Evolutionary conservation across 805 yeast genomes (phyloP).

Genomic region (Ogataea wickerhamii): DNA sequence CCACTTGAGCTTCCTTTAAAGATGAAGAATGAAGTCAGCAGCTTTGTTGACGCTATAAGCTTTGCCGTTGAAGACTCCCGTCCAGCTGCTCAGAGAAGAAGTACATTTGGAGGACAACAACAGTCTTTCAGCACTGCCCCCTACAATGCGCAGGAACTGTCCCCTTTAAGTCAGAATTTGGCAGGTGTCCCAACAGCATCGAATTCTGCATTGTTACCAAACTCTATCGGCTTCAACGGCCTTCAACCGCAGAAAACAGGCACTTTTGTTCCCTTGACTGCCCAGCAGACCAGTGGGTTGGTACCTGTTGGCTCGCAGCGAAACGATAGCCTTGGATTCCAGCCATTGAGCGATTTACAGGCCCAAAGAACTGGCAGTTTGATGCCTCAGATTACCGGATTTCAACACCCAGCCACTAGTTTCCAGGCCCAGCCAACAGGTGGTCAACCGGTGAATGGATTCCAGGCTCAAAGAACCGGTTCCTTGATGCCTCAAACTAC

Average conservation of each 20-base stretch:
- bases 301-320: constrained; percentile 26
- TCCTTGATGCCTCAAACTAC: constrained; percentile 39
- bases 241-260: constrained; percentile 71
- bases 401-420: constrained; percentile 45
- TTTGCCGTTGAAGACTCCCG: constrained; percentile 44
- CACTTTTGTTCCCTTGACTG: constrained; percentile 44
- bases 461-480: constrained; percentile 36
- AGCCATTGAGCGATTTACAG: constrained; percentile 26
- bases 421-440: constrained; percentile 26
- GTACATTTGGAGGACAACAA: background rate
- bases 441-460: constrained; percentile 21
- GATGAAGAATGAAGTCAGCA: constrained; percentile 77
- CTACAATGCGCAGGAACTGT: background rate
- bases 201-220: background rate
- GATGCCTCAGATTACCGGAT: constrained; percentile 44
- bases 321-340: constrained; percentile 17
- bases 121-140: too few relatives aligned
- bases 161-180: background rate
- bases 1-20: constrained; percentile 71
- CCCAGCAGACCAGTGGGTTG: constrained; percentile 31
- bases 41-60: constrained; percentile 85
- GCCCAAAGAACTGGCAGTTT: constrained; percentile 38
- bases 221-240: constrained; percentile 9
- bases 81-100: constrained; percentile 1
- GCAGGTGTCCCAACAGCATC: background rate